Conservation (phyloP, 345 rosid genomes). For the Aurinia saxatilis region DNA sequence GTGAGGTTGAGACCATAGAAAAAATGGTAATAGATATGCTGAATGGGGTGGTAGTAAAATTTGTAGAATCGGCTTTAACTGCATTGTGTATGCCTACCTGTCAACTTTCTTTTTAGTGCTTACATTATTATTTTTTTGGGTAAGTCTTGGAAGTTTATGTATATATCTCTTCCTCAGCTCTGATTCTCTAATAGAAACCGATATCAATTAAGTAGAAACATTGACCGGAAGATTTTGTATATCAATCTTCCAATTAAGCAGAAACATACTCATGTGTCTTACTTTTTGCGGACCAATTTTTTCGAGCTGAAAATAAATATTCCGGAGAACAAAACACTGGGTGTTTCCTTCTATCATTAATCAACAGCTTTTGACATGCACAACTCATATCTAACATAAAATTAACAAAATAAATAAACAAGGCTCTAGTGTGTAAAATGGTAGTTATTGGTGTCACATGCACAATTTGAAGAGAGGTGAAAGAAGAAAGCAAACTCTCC, state of each 20-base stretch:
- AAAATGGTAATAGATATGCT: constrained; percentile 1
- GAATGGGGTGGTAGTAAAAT: not conserved
- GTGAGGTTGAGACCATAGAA: not conserved
- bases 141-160: not conserved
- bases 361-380: no score
- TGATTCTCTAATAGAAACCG: not conserved
- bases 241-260: constrained; percentile 1
- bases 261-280: constrained; percentile 11
- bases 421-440: no score
- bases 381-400: no score
- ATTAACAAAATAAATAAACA: no score
- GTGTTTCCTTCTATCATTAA: constrained; percentile 31
- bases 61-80: constrained; percentile 3
- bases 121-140: not conserved
- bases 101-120: not conserved
- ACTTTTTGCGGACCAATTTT: constrained; percentile 53
- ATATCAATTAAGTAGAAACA: constrained; percentile 19
- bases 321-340: constrained; percentile 38
- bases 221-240: constrained; percentile 25
- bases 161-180: not conserved
- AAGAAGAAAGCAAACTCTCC: no score
- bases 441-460: no score
- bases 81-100: not conserved
- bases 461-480: no score
- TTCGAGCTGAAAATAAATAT: constrained; percentile 50